Evolutionary conservation across 495 filamentous ascomycete genomes (phyloP).

Genomic region (Penicillium canariense): DNA sequence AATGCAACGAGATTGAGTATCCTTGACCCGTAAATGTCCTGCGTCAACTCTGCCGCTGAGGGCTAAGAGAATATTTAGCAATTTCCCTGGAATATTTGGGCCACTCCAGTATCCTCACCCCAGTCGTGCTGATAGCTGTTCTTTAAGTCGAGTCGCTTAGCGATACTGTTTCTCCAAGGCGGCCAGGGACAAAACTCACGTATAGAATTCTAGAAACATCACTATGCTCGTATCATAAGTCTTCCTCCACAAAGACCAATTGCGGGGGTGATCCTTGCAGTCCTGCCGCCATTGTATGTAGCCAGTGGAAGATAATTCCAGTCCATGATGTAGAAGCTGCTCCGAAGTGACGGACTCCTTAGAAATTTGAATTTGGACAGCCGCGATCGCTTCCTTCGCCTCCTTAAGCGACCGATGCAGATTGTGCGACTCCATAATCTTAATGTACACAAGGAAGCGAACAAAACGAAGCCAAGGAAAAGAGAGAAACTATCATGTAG

Average conservation of each 20-base stretch:
- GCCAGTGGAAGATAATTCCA: background rate
- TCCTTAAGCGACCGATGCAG: background rate
- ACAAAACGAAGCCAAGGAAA: too few species aligned
- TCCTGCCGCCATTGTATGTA: background rate
- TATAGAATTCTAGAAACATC: slow-evolving; percentile 1
- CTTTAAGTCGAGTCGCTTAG: background rate
- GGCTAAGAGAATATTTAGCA: background rate
- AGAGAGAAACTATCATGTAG: too few species aligned
- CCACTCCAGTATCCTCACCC: background rate
- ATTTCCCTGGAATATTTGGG: background rate
- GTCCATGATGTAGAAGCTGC: background rate
- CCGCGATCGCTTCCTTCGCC: background rate
- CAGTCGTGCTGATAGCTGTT: background rate
- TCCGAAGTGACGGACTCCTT: background rate
- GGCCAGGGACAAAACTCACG: background rate
- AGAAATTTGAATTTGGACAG: background rate
- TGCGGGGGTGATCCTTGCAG: background rate
- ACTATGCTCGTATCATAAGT: background rate
- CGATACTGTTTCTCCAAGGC: background rate
- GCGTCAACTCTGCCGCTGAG: background rate
- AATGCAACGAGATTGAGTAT: background rate
- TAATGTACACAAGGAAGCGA: too few species aligned
- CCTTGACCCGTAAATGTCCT: background rate
- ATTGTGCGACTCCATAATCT: too few species aligned
- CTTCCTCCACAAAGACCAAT: background rate